phyloP scores from a whole-genome alignment of 768 basidiomycete genomes.

The Tylopilus rubrobrunneus region DNA sequence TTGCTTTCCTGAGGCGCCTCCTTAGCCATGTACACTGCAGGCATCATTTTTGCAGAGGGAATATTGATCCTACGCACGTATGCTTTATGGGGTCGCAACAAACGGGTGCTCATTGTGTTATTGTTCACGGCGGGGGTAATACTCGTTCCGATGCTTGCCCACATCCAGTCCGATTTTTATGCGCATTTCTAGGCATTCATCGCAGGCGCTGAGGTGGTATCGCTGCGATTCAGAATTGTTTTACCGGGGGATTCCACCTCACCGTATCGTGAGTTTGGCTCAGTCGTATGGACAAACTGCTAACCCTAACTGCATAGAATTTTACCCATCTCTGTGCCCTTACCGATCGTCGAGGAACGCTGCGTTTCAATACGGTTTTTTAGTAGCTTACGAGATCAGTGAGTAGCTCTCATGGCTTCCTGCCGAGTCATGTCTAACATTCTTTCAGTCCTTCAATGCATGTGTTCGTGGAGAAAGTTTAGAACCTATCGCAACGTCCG shows the following conservation, averaged over 20 bases:
- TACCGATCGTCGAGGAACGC: slow-evolving; percentile 15
- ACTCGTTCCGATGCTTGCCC: not conserved
- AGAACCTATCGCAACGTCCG: slow-evolving; percentile 16
- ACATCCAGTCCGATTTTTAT: too few species aligned
- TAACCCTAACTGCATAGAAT: slow-evolving; percentile 9
- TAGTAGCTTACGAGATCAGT: slow-evolving; percentile 23
- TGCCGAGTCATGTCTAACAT: not conserved
- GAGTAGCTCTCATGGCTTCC: not conserved
- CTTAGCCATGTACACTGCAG: slow-evolving; percentile 12
- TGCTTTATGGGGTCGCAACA: slow-evolving; percentile 23
- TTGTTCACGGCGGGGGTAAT: slow-evolving; percentile 17
- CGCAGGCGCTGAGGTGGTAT: slow-evolving; percentile 10
- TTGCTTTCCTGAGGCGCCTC: not conserved
- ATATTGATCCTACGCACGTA: slow-evolving; percentile 28
- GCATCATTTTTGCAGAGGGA: slow-evolving; percentile 14
- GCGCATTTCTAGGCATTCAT: slow-evolving; percentile 13
- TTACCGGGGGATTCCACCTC: slow-evolving; percentile 16
- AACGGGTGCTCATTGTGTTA: slow-evolving; percentile 13
- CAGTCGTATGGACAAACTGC: not conserved
- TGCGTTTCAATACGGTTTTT: slow-evolving; percentile 11
- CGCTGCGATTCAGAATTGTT: slow-evolving; percentile 3
- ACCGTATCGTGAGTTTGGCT: slow-evolving; percentile 14
- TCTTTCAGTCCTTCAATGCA: slow-evolving; percentile 21
- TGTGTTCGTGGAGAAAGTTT: slow-evolving; percentile 24
- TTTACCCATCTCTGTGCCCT: slow-evolving; percentile 16